Conservation (phyloP, 371 early-diverging fungal species). For the Vittaforma corneae region DNA sequence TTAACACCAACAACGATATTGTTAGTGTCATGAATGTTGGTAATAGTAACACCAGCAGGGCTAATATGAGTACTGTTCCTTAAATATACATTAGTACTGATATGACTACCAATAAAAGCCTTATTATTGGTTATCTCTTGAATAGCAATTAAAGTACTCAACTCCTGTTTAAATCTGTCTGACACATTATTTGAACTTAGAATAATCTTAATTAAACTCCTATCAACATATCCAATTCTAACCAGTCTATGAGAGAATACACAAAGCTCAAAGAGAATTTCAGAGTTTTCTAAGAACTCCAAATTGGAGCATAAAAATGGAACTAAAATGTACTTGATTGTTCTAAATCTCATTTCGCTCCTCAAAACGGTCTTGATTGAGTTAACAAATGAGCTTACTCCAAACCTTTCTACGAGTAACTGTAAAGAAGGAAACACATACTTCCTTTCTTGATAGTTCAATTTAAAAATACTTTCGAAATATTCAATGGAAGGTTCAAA, state of each 20-base stretch:
- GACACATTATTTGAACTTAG: no score
- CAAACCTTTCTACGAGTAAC: neutral
- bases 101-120: no score
- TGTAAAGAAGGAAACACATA: neutral
- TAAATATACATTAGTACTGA: no score
- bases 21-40: no score
- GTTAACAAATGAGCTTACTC: neutral
- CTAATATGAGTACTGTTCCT: no score
- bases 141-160: no score
- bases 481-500: conserved; percentile 5
- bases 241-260: conserved; percentile 3
- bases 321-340: neutral
- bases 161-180: no score
- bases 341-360: conserved; percentile 13
- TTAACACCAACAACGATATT: no score
- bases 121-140: no score
- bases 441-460: conserved; percentile 9
- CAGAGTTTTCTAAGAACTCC: neutral
- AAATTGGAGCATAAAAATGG: neutral
- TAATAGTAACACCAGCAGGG: no score
- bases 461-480: neutral
- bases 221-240: neutral
- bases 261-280: conserved; percentile 9
- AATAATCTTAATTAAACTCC: no score
- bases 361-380: neutral